Evolutionary conservation across 176 grass and related monocot genomes (phyloP), one percentile per base, ranked within the genome.

Genomic region (Phoenix roebelenii): DNA sequence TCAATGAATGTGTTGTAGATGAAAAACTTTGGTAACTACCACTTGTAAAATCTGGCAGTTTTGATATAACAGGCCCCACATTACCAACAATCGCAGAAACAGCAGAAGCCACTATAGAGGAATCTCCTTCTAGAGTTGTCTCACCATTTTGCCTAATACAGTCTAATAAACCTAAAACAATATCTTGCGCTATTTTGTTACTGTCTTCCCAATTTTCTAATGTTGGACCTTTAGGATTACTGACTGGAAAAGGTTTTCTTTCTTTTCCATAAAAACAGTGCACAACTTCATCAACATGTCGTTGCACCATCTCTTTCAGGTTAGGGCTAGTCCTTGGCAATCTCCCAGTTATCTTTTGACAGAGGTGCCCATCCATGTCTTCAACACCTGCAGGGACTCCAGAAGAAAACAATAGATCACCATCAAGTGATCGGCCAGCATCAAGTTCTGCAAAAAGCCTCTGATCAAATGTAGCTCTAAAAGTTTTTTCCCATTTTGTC

Each of bases 251-350:
- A 39, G 16, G 20, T 65, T 76, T 82, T 64, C 69, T 83, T 80
- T 98, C 94, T 80, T 98, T 79, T 78, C 94, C 85, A 76, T 85
- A 53, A 76, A 83, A 79, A 54, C 79, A 62, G 54, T 64, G 72
- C 49, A 77, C 82, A 23, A 66, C 66, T 25, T 89, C 88, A 15
- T 93, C 88, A 23, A 74, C 77, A 76, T 82, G 82, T 23, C 85
- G 76, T 60, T 98, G 88, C n/a, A 98, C 77, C 73, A 98, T 76
- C 51, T 98, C 94, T 32, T 88, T 92, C 94, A 98, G 89, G 78
- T 68, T 98, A 56, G 80, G 76, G 51, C 79, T 24, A 71, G 79
- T 73, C 76, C 79, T 84, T 59, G 82, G 81, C 51, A 60, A 78
- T 71, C 81, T 89, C 76, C 82, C 82, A 73, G 56, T 83, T 58